Conservation (phyloP, 495 filamentous ascomycete species). For the Neurospora sp. region DNA sequence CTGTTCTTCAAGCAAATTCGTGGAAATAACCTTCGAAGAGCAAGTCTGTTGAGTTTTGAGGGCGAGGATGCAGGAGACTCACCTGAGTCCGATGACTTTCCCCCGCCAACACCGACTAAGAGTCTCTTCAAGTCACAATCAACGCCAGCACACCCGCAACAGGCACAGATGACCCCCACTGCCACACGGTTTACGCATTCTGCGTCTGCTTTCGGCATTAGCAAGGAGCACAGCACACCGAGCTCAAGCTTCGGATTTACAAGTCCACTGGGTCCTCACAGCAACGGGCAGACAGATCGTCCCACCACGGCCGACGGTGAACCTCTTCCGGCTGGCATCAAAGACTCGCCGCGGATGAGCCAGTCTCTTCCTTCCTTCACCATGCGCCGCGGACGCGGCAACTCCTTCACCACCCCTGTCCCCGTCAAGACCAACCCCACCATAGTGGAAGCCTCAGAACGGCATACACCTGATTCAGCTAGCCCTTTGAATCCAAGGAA, state of each 20-base stretch:
- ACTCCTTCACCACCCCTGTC: constrained; percentile 9
- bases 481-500: constrained; percentile 42
- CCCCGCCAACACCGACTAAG: constrained; percentile 91
- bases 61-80: constrained; percentile 53
- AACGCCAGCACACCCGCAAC: constrained; percentile 9
- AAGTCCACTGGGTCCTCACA: constrained; percentile 13
- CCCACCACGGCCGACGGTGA: neutral
- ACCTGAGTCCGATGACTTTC: constrained; percentile 52
- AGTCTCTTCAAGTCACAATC: constrained; percentile 33
- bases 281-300: constrained; percentile 1
- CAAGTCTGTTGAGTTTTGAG: constrained; percentile 69
- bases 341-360: constrained; percentile 7
- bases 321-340: neutral
- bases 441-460: constrained; percentile 8
- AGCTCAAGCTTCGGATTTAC: constrained; percentile 36
- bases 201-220: constrained; percentile 15
- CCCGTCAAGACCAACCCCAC: constrained; percentile 3
- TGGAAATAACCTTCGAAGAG: constrained; percentile 45
- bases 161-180: constrained; percentile 15
- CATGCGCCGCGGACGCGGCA: constrained; percentile 4
- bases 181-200: constrained; percentile 18
- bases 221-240: constrained; percentile 7
- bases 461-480: constrained; percentile 31
- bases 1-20: constrained; percentile 28
- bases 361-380: constrained; percentile 14